phyloP scores from a whole-genome alignment of 805 yeast genomes.

The Pichia rugopelliculosa region DNA sequence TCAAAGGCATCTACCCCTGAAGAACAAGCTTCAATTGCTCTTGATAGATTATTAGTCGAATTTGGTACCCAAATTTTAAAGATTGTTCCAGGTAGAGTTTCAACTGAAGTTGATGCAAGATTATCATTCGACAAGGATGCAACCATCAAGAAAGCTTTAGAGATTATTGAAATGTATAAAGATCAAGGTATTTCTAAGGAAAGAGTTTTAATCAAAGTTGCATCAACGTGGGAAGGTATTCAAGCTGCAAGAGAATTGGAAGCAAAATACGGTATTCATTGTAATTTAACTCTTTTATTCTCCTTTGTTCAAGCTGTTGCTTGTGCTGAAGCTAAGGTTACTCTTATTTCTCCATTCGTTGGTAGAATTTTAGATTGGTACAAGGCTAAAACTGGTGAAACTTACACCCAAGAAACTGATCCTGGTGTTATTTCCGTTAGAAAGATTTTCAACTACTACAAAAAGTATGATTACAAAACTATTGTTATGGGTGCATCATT shows the following conservation, averaged over 20 bases:
- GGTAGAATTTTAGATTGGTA: constrained; percentile 99
- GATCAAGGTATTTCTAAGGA: constrained; percentile 80
- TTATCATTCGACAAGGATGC: constrained; percentile 93
- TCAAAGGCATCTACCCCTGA: constrained; percentile 47
- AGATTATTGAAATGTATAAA: constrained; percentile 82
- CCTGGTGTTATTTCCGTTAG: constrained; percentile 96
- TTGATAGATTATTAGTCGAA: constrained; percentile 90
- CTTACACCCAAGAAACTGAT: constrained; percentile 71
- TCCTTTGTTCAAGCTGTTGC: constrained; percentile 98
- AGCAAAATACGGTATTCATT: constrained; percentile 82
- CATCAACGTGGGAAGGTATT: constrained; percentile 99
- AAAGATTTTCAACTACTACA: constrained; percentile 91
- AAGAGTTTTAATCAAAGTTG: constrained; percentile 89
- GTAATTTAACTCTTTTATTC: constrained; percentile 91
- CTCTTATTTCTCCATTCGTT: constrained; percentile 96
- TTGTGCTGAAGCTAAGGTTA: constrained; percentile 94
- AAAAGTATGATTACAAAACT: constrained; percentile 92
- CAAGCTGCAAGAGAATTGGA: constrained; percentile 97
- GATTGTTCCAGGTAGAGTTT: constrained; percentile 98
- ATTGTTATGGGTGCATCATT: constrained; percentile 99
- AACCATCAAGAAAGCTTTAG: constrained; percentile 87
- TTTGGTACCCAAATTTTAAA: constrained; percentile 89
- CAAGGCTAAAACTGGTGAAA: constrained; percentile 89
- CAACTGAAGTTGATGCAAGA: constrained; percentile 99
- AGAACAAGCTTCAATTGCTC: constrained; percentile 72